phyloP scores from a whole-genome alignment of 208 protist species.

The Leishmania gerbilli region DNA sequence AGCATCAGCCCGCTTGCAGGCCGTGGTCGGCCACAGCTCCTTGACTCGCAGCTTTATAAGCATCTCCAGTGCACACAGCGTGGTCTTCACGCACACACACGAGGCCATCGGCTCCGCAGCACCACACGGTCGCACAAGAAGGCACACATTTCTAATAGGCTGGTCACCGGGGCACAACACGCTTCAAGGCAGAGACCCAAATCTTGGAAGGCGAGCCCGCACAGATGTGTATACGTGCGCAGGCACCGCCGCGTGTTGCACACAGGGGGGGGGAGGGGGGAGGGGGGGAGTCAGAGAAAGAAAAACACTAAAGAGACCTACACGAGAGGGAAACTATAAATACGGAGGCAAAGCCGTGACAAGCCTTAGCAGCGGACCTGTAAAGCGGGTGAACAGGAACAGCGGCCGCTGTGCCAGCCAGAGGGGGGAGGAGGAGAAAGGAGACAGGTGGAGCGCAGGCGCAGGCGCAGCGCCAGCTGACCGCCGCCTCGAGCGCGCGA shows the following conservation, averaged over 20 bases:
- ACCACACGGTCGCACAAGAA: background rate
- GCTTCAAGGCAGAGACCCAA: background rate
- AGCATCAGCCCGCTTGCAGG: background rate
- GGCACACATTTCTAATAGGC: background rate
- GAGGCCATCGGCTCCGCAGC: background rate
- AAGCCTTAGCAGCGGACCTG: background rate
- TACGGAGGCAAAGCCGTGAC: background rate
- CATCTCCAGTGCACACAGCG: background rate
- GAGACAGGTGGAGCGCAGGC: background rate
- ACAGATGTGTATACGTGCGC: background rate
- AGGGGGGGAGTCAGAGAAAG: background rate
- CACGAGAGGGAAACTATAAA: background rate
- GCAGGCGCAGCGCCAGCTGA: background rate
- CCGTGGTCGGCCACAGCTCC: background rate
- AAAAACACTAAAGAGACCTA: background rate
- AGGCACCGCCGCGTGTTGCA: background rate
- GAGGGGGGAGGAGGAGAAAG: conserved; percentile 6
- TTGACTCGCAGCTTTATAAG: background rate
- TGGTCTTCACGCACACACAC: background rate
- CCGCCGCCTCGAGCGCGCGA: background rate
- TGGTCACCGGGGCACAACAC: background rate
- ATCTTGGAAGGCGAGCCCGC: background rate
- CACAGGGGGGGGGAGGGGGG: background rate
- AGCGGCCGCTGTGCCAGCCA: background rate
- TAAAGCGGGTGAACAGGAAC: background rate